Evolutionary conservation across 1,284 basidiomycete species (phyloP), one percentile per base, ranked within the genome.

Genomic region (Vanrija sp.): DNA sequence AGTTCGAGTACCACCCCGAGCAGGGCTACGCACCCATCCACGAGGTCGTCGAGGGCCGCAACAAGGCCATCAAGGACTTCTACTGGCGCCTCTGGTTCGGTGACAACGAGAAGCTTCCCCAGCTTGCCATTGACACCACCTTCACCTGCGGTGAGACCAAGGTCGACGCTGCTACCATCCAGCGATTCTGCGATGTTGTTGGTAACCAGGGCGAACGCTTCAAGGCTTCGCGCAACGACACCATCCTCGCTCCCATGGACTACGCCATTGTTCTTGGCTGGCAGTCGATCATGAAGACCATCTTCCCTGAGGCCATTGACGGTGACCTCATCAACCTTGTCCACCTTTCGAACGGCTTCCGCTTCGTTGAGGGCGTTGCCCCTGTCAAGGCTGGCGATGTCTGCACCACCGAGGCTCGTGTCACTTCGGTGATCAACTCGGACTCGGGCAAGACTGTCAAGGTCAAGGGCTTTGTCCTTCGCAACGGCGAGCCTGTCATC

Each of bases 81-180:
- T 95, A 97, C 81, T 98, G 94, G 94, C 86, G 86, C 71, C 78
- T 97, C 38, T 97, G 94, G 94, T 94, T 93, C 72, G 90, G 92
- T 45, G 89, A 91, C 69, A 81, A 89, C 62, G 84, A 86, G 64
- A 75, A 75, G 4, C 81, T 94, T 38, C 90, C 91, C 21, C 74
- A 82, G 16, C 85, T 97, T 63, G 82, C 86, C 62, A 80, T 94
- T 51, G 83, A 83, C 59, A 65, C 65, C 83, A 91, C 83, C 14
- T 94, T 95, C 78, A 83, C 84, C 54, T 88, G 91, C 38, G 91
- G 89, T 1, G 85, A 90, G 71, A 87, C 91, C 56, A 83, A 82
- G 12, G 88, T 96, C 72, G 83, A 88, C 51, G 84, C 87, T 19
- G 69, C 76, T 38, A 86, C 86, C 51, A 83, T 98, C 29, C 89